These are phyloP conservation scores for Ganoderma resinaceum DNA, from an alignment of 1,284 basidiomycete species.

Conservation along the genomic window DNA sequence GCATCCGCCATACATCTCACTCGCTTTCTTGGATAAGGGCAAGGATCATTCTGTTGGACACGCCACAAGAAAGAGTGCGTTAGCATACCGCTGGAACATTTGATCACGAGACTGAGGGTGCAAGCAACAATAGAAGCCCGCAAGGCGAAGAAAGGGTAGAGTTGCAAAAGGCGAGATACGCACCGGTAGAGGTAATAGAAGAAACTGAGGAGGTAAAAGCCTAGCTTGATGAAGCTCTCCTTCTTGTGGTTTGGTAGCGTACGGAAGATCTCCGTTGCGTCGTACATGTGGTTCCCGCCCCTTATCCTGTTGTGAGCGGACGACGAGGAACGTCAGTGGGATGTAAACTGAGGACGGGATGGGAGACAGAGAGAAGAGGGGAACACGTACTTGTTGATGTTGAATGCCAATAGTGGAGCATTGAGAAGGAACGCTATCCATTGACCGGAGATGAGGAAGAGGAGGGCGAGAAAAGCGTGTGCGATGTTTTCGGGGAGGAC, in stretches of 20 bases:
- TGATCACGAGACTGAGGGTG: background rate
- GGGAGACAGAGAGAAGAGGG: background rate
- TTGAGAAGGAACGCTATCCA: conserved; percentile 96
- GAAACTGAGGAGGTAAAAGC: conserved; percentile 93
- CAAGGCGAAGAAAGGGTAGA: conserved; percentile 3
- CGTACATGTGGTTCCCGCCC: conserved; percentile 97
- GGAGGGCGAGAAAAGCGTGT: conserved; percentile 88
- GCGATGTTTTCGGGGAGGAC: conserved; percentile 96
- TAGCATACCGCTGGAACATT: background rate
- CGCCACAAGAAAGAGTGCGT: background rate
- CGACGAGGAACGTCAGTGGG: background rate
- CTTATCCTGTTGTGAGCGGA: conserved; percentile 72
- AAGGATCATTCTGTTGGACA: conserved; percentile 43
- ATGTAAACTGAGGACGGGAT: background rate
- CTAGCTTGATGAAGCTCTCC: conserved; percentile 96
- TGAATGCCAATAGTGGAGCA: conserved; percentile 88
- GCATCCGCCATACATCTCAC: conserved; percentile 23
- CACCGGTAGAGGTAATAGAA: conserved; percentile 97
- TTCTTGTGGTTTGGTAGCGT: conserved; percentile 96
- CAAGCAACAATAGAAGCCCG: background rate
- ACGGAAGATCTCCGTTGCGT: conserved; percentile 99
- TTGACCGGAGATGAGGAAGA: conserved; percentile 95
- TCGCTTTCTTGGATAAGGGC: conserved; percentile 45
- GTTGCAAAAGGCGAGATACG: conserved; percentile 60
- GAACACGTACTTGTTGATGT: conserved; percentile 88